Percentiles rank a stretch among this genome's conserved stretches.
These are phyloP conservation scores for Lactarius sanguifluus DNA, from an alignment of 768 basidiomycete genomes.

Conservation along the genomic window DNA sequence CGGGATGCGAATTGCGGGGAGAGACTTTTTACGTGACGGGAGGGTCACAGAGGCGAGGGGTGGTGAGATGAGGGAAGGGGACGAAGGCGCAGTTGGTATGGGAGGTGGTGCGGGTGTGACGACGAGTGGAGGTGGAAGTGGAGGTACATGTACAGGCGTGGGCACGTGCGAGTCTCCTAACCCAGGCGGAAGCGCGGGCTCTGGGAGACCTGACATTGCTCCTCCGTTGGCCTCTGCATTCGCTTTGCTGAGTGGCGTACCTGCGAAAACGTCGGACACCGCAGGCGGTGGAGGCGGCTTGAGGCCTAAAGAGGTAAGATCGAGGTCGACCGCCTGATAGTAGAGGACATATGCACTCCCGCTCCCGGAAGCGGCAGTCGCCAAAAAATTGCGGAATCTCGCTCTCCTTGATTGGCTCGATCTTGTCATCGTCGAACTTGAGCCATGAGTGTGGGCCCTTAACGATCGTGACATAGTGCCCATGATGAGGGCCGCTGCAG, in stretches of 20 bases:
- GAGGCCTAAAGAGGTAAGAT: constrained; percentile 69
- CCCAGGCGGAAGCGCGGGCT: constrained; percentile 23
- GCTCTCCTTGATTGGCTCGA: constrained; percentile 80
- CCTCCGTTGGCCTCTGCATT: constrained; percentile 1
- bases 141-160: not conserved
- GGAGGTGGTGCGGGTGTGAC: not conserved
- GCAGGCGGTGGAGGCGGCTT: constrained; percentile 37
- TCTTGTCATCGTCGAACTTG: constrained; percentile 94
- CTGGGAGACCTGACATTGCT: constrained; percentile 7
- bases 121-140: not conserved
- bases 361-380: constrained; percentile 78
- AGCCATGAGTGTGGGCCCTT: constrained; percentile 82
- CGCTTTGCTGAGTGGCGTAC: not conserved
- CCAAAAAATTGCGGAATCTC: constrained; percentile 96
- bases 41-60: constrained; percentile 19
- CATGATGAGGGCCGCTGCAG: constrained; percentile 92
- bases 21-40: constrained; percentile 27
- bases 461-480: constrained; percentile 96
- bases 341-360: constrained; percentile 96
- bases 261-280: constrained; percentile 25
- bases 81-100: constrained; percentile 30
- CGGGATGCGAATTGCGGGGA: constrained; percentile 26
- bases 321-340: constrained; percentile 91
- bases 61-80: constrained; percentile 29
- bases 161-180: constrained; percentile 10